Evolutionary conservation across 306 rosid species (phyloP), one percentile per base, ranked within the genome.

Genomic region (Citrullus amarus): DNA sequence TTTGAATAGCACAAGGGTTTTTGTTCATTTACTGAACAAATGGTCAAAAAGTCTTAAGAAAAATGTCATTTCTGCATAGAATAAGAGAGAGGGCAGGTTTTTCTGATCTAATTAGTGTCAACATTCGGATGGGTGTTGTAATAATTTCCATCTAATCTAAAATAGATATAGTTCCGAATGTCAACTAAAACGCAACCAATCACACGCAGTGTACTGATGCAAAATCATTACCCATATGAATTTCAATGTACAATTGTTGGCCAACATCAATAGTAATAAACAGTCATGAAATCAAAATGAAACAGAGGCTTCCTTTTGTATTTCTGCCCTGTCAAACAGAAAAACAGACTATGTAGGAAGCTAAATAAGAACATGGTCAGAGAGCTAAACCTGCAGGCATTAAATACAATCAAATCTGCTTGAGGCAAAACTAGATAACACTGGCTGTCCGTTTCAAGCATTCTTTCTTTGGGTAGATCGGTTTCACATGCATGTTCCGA

Each of bases 401-500:
- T 50, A 72, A 71, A 72, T 72, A 72, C 61, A 74, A 53, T 53
- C 17, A 74, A 74, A 74, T 74, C 15, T 53, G 62, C 46, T 74
- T 2, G 48, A 30, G 32, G 63, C 48, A 74, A 74, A 54, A 74
- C 50, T 74, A 74, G 63, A 74, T 34, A 53, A 25, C 44, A 4
- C 48, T 74, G 18, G 78, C 48, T 53, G 77, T 17, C 15, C 32
- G 48, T 4, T 10, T 74, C 63, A 15, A 54, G 25, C 17, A 53
- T 36, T 34, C 63, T 53, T 32, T 28, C 28, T 50, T 72, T 9
- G 60, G 39, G 77, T 46, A 71, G 25, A 39, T 7, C 2, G 20
- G 61, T 6, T 46, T 78, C 72, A 78, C 82, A 88, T 83, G 76
- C 86, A 87, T 55, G 86, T 48, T 32, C 93, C 90, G 11, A 88